Evolutionary conservation across 306 rosid species (phyloP).

Genomic region (Vicia sativa): DNA sequence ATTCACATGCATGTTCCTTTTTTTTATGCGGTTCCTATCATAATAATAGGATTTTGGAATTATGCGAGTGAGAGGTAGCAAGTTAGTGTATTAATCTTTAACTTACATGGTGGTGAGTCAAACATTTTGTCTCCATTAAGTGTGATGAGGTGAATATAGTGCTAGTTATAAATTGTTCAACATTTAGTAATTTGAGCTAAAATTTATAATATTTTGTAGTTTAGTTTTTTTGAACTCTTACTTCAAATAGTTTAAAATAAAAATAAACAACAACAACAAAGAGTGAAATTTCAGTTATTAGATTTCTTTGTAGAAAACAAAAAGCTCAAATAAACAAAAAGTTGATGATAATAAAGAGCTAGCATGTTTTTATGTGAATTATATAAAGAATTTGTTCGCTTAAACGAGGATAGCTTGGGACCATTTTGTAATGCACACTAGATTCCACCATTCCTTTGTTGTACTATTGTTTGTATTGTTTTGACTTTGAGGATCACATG

Average conservation of each 20-base stretch:
- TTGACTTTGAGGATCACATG: too few relatives aligned
- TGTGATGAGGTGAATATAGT: too few relatives aligned
- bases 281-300: too few relatives aligned
- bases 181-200: not conserved
- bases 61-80: not conserved
- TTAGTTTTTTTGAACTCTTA: not conserved
- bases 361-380: not conserved
- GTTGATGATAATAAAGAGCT: not conserved
- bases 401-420: not conserved
- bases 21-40: slow-evolving; percentile 2
- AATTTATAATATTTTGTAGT: not conserved
- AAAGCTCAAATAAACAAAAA: too few relatives aligned
- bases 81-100: slow-evolving; percentile 6
- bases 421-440: slow-evolving; percentile 23
- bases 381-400: not conserved
- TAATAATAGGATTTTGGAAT: not conserved
- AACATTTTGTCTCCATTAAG: not conserved
- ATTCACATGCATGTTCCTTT: slow-evolving; percentile 38
- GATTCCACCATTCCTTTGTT: too few relatives aligned
- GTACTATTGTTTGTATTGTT: too few relatives aligned
- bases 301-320: too few relatives aligned
- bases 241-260: too few relatives aligned
- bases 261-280: too few relatives aligned
- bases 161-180: too few relatives aligned
- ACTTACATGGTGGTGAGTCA: not conserved